Conservation (phyloP, 2,329 filamentous ascomycete genomes). For the Lasiodiplodia gonubiensis region DNA sequence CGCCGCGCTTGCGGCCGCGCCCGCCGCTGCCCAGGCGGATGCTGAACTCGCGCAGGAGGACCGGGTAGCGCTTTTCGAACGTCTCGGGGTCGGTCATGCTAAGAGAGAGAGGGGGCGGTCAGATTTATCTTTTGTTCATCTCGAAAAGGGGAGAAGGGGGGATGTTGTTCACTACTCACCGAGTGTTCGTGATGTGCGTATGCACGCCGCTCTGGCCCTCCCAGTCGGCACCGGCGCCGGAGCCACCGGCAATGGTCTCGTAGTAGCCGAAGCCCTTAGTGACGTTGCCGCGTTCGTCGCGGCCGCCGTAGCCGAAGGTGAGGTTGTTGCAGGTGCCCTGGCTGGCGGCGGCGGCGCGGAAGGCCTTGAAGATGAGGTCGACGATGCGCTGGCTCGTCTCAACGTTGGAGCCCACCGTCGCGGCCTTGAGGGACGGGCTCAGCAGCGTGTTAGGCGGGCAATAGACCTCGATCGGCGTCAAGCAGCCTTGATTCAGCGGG, state of each 20-base stretch:
- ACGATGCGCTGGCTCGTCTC: conserved; percentile 33
- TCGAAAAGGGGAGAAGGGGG: not conserved
- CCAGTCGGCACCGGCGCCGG: conserved; percentile 71
- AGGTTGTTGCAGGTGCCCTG: conserved; percentile 37
- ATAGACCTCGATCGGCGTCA: conserved; percentile 44
- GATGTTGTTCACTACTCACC: not conserved
- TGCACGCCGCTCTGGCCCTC: conserved; percentile 69
- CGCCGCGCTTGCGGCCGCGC: conserved; percentile 46
- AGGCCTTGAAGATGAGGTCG: conserved; percentile 36
- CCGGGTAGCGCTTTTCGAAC: conserved; percentile 73
- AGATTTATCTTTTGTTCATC: not conserved
- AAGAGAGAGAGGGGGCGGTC: not conserved
- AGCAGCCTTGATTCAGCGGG: conserved; percentile 50
- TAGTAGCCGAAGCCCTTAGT: conserved; percentile 66
- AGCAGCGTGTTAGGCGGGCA: conserved; percentile 44
- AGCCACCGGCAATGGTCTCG: conserved; percentile 76
- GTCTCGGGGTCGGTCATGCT: conserved; percentile 75
- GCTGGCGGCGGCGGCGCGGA: conserved; percentile 31
- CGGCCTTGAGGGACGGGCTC: conserved; percentile 42
- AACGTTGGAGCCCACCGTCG: conserved; percentile 35
- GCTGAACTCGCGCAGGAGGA: conserved; percentile 69
- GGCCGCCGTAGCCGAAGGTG: conserved; percentile 36
- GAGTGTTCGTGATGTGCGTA: conserved; percentile 78
- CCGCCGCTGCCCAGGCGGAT: conserved; percentile 67
- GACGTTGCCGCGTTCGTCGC: conserved; percentile 13